Percentiles rank a stretch among this genome's conserved stretches.
These are phyloP conservation scores for Chaetomium cochliodes DNA, from an alignment of 495 filamentous ascomycete genomes.

Conservation along the genomic window DNA sequence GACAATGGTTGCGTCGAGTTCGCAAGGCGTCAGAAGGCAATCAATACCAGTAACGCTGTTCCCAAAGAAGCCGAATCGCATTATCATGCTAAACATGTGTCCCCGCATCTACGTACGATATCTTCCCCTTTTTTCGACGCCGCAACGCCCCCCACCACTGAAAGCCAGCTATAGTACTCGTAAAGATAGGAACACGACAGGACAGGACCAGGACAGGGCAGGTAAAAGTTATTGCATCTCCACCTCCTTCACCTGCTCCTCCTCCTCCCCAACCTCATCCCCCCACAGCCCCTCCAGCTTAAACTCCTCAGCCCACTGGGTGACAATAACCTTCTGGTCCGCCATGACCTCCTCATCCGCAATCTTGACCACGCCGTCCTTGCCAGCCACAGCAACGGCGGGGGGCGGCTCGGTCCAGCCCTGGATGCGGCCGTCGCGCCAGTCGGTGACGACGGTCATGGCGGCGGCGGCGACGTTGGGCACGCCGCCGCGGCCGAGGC, in stretches of 20 bases:
- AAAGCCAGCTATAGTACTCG: neutral
- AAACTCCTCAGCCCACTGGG: conserved; percentile 93
- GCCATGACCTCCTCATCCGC: conserved; percentile 40
- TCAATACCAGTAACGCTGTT: too few species aligned
- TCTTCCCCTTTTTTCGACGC: conserved; percentile 23
- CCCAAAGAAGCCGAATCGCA: too few species aligned
- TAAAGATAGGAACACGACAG: neutral
- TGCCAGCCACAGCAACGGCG: neutral
- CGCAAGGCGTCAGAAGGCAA: too few species aligned
- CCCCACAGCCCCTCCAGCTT: conserved; percentile 94
- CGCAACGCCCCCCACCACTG: conserved; percentile 23
- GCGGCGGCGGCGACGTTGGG: conserved; percentile 86
- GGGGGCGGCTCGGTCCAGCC: conserved; percentile 81
- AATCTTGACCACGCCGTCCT: conserved; percentile 21
- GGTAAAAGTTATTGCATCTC: conserved; percentile 30
- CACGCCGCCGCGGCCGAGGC: conserved; percentile 84
- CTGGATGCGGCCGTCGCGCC: conserved; percentile 92
- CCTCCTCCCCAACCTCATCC: conserved; percentile 43
- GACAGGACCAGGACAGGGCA: too few species aligned
- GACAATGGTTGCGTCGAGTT: too few species aligned
- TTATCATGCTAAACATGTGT: too few species aligned
- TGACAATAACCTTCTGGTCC: conserved; percentile 86
- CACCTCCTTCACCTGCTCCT: conserved; percentile 35
- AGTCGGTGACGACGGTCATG: conserved; percentile 90
- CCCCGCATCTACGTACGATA: neutral